Conservation (phyloP, 306 rosid species). For the Comarum palustre region DNA sequence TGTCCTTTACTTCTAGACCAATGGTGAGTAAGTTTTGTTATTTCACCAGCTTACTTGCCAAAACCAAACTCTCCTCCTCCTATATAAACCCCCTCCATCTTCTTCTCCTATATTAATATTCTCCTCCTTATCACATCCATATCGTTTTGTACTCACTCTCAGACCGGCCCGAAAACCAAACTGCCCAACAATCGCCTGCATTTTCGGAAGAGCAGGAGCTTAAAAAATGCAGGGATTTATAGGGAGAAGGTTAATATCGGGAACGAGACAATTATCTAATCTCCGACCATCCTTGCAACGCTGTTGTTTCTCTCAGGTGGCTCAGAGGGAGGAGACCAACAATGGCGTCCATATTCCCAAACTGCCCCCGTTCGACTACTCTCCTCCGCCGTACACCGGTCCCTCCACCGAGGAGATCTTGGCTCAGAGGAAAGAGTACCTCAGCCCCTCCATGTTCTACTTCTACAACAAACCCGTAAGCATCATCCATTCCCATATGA, state of each 20-base stretch:
- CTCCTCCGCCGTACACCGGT: conserved; percentile 70
- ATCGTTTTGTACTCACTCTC: background rate
- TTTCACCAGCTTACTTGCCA: background rate
- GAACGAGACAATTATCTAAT: background rate
- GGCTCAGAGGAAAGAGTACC: conserved; percentile 69
- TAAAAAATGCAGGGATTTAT: conserved; percentile 55
- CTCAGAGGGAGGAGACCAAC: conserved; percentile 26
- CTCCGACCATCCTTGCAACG: background rate
- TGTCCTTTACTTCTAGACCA: background rate
- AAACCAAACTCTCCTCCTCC: conserved; percentile 3
- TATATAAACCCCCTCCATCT: conserved; percentile 26
- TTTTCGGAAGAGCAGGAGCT: conserved; percentile 9
- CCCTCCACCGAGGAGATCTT: conserved; percentile 61
- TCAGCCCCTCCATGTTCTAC: conserved; percentile 74
- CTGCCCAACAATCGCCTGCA: conserved; percentile 15
- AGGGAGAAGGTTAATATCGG: conserved; percentile 25
- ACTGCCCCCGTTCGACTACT: conserved; percentile 65
- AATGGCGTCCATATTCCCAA: conserved; percentile 22
- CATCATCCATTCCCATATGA: background rate
- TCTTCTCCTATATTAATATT: background rate
- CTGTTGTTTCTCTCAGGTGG: conserved; percentile 44
- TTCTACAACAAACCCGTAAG: conserved; percentile 63
- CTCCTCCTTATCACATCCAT: background rate
- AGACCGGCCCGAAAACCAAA: background rate
- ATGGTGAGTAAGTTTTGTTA: background rate